Evolutionary conservation across 352 stramenopile species (phyloP), one percentile per base, ranked within the genome.

Genomic region (Thraustochytrium striatum): DNA sequence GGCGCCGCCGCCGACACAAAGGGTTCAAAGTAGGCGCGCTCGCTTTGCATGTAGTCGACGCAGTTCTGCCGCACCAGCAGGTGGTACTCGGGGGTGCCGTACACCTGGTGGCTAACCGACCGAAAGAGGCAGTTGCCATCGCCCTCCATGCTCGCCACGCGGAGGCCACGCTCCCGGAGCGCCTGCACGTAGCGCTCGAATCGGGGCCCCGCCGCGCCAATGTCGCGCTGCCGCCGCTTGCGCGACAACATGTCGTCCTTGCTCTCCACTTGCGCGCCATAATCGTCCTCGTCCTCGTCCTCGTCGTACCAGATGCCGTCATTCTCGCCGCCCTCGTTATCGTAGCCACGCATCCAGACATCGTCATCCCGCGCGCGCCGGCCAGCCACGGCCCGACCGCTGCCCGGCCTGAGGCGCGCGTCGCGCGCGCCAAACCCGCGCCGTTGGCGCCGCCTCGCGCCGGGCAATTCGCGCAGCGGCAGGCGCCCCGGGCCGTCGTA

Each of bases 71-170:
- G 91, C 38, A 98, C 89, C 58, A 97, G 78, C 0, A 62, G 85
- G 83, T 98, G 94, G 83, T 96, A 90, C 8, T 85, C 83, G 47
- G 94, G 87, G 80, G 95, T 88, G 1, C 93, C 95, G 81, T 98
- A 98, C 8, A 99, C 86, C 85, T 98, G 95, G 78, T 98, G 89
- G 72, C 89, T 93, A 39, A 98, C 91, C 1, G 94, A 91, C 19
- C 95, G 92, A 83, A 99, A 99, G 9, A 99, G 85, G 82, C 95
- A 99, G 85, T 99, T 99, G 30, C 95, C 95, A 83, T 99, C 96
- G 19, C 93, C 93, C 69, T 94, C 87, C 61, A 98, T 90, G 58
- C 85, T 72, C 19, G 73, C 47, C 21, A 93, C 83, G 69, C 87
- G 81, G 25, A 94, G 84, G n/a, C 84, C 82, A 9, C 69, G 57